Evolutionary conservation across 805 yeast species (phyloP).

Genomic region (Candida boidinii): DNA sequence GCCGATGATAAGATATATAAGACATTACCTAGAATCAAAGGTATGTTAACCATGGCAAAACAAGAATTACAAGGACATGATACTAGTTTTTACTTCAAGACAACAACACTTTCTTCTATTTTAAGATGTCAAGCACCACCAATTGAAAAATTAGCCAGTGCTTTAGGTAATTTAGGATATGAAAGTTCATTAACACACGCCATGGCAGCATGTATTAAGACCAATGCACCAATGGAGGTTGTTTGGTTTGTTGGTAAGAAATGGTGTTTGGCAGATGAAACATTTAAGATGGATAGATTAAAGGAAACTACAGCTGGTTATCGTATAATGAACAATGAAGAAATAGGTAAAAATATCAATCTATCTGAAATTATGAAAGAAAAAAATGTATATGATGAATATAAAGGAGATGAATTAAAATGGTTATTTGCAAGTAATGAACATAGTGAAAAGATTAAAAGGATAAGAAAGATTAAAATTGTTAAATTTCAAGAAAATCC

Average conservation of each 20-base stretch:
- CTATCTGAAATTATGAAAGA: constrained; percentile 14
- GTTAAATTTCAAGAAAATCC: constrained; percentile 92
- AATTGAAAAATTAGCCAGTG: constrained; percentile 60
- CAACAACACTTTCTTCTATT: constrained; percentile 66
- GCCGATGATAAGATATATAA: constrained; percentile 55
- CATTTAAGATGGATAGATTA: constrained; percentile 33
- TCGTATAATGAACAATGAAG: constrained; percentile 40
- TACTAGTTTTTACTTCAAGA: constrained; percentile 75
- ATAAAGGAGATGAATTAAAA: constrained; percentile 14
- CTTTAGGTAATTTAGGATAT: constrained; percentile 78
- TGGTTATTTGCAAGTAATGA: constrained; percentile 57
- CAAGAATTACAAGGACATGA: constrained; percentile 46
- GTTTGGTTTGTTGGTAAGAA: constrained; percentile 66
- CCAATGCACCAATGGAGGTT: constrained; percentile 79
- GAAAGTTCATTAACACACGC: constrained; percentile 86
- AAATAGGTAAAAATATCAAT: constrained; percentile 26
- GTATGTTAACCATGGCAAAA: constrained; percentile 82
- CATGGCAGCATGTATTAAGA: constrained; percentile 74
- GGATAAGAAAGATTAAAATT: constrained; percentile 65
- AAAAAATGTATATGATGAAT: constrained; percentile 16
- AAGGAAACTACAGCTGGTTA: constrained; percentile 49
- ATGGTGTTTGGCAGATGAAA: constrained; percentile 52
- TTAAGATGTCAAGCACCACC: constrained; percentile 82
- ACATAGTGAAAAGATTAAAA: constrained; percentile 47
- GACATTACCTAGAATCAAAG: constrained; percentile 78